Evolutionary conservation across 768 basidiomycete genomes (phyloP).

Genomic region (Leccinellum luteum): DNA sequence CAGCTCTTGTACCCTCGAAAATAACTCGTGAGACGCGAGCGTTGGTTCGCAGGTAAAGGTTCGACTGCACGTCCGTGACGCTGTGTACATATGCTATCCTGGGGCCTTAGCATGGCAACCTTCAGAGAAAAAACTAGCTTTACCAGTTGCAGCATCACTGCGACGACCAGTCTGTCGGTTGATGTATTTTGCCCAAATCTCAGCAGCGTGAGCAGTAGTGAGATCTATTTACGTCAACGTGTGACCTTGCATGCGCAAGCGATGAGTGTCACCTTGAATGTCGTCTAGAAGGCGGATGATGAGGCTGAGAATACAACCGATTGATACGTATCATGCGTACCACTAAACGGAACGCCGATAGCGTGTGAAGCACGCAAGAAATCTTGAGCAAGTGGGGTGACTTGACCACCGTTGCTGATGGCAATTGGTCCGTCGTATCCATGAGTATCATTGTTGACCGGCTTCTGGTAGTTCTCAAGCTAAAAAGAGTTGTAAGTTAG

Average conservation of each 20-base stretch:
- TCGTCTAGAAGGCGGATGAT: constrained; percentile 44
- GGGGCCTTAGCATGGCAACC: not conserved
- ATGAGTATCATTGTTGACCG: constrained; percentile 61
- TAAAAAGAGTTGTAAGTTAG: constrained; percentile 18
- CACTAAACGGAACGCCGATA: constrained; percentile 62
- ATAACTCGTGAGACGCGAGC: constrained; percentile 67
- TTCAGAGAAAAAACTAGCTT: not conserved
- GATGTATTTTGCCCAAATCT: constrained; percentile 79
- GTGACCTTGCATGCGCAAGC: not conserved
- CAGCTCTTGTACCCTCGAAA: constrained; percentile 70
- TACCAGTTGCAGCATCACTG: constrained; percentile 68
- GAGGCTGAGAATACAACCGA: not conserved
- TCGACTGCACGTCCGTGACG: constrained; percentile 65
- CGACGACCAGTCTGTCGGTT: constrained; percentile 70
- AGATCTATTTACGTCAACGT: constrained; percentile 41
- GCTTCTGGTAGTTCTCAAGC: constrained; percentile 78
- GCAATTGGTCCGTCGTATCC: constrained; percentile 75
- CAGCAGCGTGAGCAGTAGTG: constrained; percentile 56
- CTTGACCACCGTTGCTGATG: constrained; percentile 66
- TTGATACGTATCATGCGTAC: constrained; percentile 32
- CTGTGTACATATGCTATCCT: constrained; percentile 61
- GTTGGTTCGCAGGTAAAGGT: constrained; percentile 65
- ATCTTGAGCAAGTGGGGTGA: constrained; percentile 64
- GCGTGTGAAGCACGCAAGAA: constrained; percentile 63
- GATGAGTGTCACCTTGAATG: constrained; percentile 45